Percentiles rank a stretch among this genome's conserved stretches.
These are phyloP conservation scores for Draba incana DNA, from an alignment of 345 rosid genomes.

Conservation along the genomic window DNA sequence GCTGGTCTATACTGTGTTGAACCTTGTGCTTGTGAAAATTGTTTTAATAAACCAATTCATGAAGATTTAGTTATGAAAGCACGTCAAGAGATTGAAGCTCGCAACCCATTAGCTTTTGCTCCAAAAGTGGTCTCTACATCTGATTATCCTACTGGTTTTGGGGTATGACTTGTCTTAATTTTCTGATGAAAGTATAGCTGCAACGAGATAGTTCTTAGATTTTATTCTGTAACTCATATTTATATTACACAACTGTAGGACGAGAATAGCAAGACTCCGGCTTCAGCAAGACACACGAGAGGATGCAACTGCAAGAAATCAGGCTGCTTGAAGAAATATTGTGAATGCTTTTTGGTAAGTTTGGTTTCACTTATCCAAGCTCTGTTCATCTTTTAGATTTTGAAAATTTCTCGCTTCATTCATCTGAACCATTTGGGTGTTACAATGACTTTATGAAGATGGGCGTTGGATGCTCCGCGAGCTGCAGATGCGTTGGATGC, in stretches of 20 bases:
- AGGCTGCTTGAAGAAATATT: slow-evolving; percentile 74
- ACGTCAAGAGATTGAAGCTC: slow-evolving; percentile 61
- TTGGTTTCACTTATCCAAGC: slow-evolving; percentile 19
- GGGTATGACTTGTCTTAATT: slow-evolving; percentile 26
- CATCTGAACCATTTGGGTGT: slow-evolving; percentile 35
- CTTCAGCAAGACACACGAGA: slow-evolving; percentile 73
- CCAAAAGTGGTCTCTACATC: slow-evolving; percentile 65
- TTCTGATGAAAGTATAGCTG: background rate
- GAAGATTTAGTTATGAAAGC: slow-evolving; percentile 57
- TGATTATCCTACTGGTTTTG: slow-evolving; percentile 38
- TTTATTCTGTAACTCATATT: slow-evolving; percentile 10
- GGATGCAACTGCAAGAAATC: slow-evolving; percentile 90
- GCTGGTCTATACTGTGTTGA: slow-evolving; percentile 77
- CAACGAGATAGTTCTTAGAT: background rate
- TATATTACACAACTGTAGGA: slow-evolving; percentile 43
- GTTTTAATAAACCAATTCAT: slow-evolving; percentile 65
- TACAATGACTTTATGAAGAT: slow-evolving; percentile 46
- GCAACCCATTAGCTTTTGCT: slow-evolving; percentile 83
- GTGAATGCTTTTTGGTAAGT: slow-evolving; percentile 79
- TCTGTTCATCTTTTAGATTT: background rate
- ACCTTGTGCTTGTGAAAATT: slow-evolving; percentile 69
- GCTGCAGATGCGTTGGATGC: slow-evolving; percentile 75
- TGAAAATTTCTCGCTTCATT: background rate
- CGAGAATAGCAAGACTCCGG: slow-evolving; percentile 64
- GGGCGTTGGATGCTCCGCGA: slow-evolving; percentile 74